Conservation (phyloP, 768 basidiomycete genomes). For the Russula virescens region DNA sequence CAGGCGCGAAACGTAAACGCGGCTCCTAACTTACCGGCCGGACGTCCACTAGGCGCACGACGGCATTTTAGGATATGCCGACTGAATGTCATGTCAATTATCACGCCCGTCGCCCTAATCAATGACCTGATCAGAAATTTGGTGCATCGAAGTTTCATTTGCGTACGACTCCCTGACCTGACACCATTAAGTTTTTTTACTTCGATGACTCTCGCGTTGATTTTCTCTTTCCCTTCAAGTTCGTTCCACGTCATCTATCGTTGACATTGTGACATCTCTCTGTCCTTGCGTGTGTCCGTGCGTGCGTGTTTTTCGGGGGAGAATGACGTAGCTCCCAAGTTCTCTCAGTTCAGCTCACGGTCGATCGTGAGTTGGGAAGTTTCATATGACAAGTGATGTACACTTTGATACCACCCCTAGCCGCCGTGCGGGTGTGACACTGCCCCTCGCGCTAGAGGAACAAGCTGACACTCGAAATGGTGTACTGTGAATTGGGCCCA, state of each 20-base stretch:
- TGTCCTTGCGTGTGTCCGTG: too few species aligned
- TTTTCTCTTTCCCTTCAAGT: too few species aligned
- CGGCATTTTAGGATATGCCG: not conserved
- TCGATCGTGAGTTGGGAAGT: too few species aligned
- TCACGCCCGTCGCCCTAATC: too few species aligned
- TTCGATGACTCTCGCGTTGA: too few species aligned
- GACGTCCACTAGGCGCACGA: not conserved
- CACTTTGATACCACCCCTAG: too few species aligned
- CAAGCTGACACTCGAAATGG: too few species aligned
- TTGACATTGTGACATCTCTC: not conserved
- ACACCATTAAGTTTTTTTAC: too few species aligned
- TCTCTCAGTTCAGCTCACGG: not conserved
- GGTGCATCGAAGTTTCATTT: not conserved
- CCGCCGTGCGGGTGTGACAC: too few species aligned
- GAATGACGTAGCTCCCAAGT: not conserved
- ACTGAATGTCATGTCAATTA: not conserved
- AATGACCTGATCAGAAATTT: not conserved
- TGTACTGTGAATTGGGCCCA: not conserved
- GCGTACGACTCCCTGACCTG: not conserved
- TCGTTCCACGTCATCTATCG: not conserved
- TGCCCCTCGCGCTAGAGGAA: too few species aligned
- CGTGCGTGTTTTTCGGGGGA: too few species aligned
- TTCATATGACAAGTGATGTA: too few species aligned
- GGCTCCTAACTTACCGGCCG: not conserved
- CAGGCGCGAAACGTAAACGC: not conserved